Percentiles rank a stretch among this genome's conserved stretches.
phyloP scores from a whole-genome alignment of 306 rosid species.

The Fragaria vesca region DNA sequence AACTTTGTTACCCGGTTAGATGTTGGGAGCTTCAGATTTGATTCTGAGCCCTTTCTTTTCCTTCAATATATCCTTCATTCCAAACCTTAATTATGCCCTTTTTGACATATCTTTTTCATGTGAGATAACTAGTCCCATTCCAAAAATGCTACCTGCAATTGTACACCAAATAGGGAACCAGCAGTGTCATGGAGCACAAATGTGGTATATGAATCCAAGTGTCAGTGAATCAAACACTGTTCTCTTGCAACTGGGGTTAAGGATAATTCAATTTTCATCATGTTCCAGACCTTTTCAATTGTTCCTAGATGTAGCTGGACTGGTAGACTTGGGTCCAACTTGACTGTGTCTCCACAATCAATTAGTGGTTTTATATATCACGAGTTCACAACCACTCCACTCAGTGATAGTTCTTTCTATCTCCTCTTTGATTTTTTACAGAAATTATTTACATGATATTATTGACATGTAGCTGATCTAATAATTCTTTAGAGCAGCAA shows the following conservation, averaged over 20 bases:
- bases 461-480: background rate
- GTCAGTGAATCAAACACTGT: slow-evolving; percentile 24
- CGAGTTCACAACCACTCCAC: slow-evolving; percentile 28
- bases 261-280: slow-evolving; percentile 19
- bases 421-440: background rate
- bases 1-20: slow-evolving; percentile 32
- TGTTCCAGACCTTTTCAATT: slow-evolving; percentile 14
- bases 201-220: slow-evolving; percentile 17
- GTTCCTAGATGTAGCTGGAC: slow-evolving; percentile 33
- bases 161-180: slow-evolving; percentile 36
- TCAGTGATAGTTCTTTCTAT: background rate
- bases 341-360: slow-evolving; percentile 43
- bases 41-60: slow-evolving; percentile 27
- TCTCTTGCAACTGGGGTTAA: slow-evolving; percentile 26
- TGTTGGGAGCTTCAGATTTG: slow-evolving; percentile 38
- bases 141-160: slow-evolving; percentile 29
- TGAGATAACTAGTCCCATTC: slow-evolving; percentile 18
- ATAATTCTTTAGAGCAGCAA: background rate
- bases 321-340: slow-evolving; percentile 37
- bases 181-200: slow-evolving; percentile 26
- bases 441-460: slow-evolving; percentile 10
- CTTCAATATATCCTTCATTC: slow-evolving; percentile 33
- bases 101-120: slow-evolving; percentile 25
- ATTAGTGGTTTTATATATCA: slow-evolving; percentile 36
- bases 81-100: slow-evolving; percentile 26